Evolutionary conservation across 306 rosid genomes (phyloP).

Genomic region (Cucurbita maxima): DNA sequence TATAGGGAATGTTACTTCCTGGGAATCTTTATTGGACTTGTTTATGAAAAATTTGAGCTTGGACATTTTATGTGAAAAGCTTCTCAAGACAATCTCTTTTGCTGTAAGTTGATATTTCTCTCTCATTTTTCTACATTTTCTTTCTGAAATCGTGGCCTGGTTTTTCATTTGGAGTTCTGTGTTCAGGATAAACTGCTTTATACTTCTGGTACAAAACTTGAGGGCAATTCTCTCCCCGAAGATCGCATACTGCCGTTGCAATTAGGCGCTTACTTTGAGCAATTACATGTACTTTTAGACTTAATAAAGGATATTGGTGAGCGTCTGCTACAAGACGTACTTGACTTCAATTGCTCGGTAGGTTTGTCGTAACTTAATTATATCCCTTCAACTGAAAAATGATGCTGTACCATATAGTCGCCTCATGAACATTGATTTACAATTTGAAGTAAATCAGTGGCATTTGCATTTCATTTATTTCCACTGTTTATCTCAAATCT

Average conservation of each 20-base stretch:
- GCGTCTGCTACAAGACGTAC: constrained; percentile 45
- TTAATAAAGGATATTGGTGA: constrained; percentile 40
- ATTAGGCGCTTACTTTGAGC: constrained; percentile 33
- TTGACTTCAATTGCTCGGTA: constrained; percentile 37
- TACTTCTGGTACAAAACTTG: constrained; percentile 11
- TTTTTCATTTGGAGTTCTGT: constrained; percentile 9
- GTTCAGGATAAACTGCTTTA: constrained; percentile 47
- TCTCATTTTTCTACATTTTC: not conserved
- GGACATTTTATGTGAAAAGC: constrained; percentile 33
- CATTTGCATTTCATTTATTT: not conserved
- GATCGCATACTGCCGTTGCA: constrained; percentile 3
- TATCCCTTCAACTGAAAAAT: not conserved
- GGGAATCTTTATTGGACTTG: constrained; percentile 33
- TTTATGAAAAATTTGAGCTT: constrained; percentile 30
- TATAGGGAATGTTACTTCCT: constrained; percentile 30
- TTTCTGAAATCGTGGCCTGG: not conserved
- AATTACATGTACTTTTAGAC: constrained; percentile 28
- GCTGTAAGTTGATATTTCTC: constrained; percentile 42
- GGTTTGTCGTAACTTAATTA: not conserved
- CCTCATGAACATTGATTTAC: not conserved
- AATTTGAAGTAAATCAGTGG: not conserved
- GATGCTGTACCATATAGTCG: not conserved
- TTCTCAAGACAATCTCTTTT: constrained; percentile 27
- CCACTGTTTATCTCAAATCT: not conserved
- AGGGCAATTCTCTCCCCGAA: not conserved